Base-by-base conservation (phyloP, 2,329 filamentous ascomycete genomes). In the Juglanconis sp. region DNA sequence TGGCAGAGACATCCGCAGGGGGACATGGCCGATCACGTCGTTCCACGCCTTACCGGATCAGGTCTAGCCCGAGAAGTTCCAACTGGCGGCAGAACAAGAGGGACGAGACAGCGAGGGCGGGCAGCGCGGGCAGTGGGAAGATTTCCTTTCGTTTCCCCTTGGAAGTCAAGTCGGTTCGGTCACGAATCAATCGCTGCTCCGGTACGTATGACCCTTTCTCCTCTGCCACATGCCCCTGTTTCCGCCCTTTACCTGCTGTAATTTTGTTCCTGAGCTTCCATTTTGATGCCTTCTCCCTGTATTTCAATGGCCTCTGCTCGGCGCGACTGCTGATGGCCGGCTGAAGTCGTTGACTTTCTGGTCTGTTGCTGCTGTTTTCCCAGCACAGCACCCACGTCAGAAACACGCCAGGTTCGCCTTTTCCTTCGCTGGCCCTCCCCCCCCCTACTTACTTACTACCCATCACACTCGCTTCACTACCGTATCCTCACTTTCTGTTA, bases 201-300 rank as follows among this genome's bases (percentile, higher is more conserved):
- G 59, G 59, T 58, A 61, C 55, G 59, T 61, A 61, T 57, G 59
- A 61, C 59, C 54, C 59, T 61, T 57, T 57, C 44, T 53, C 50
- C 49, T 57, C 55, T 58, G 54, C 55, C 55, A 54, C 59, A 61
- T 55, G 48, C 50, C 54, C 55, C 47, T 57, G 54, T 56, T 52
- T 57, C 56, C 32, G 51, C 46, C 5, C 48, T 48, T 36, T 46
- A 35, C 55, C 56, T 52, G 47, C 56, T 56, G 57, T 59, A 52
- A 44, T 51, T 44, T 52, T 52, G 59, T 52, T 56, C 52, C 52
- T 56, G 56, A 53, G 52, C 56, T 49, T 54, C 46, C 31, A 30
- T 60, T 50, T 53, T 32, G 52, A 56, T 59, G 52, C 15, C 47
- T 48, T 38, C 51, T 35, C 40, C 46, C 32, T 32, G 52, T 34